Percentiles rank a stretch among this genome's conserved stretches.
These are phyloP conservation scores for Mycena venus DNA, from an alignment of 768 basidiomycete species.

Conservation along the genomic window DNA sequence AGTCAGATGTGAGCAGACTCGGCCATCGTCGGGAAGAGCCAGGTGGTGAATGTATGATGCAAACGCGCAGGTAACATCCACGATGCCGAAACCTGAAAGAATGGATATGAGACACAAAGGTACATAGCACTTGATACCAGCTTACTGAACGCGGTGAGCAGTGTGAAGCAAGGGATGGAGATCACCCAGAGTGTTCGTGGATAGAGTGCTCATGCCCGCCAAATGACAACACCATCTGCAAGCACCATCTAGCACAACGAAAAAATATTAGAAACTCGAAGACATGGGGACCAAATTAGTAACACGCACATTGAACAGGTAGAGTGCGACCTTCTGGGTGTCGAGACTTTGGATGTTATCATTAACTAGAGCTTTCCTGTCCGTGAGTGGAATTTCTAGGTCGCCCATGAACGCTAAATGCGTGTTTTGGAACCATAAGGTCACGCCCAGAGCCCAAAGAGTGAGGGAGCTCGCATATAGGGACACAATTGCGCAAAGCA, in stretches of 20 bases:
- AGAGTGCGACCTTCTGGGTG: constrained; percentile 1
- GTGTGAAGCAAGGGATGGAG: background rate
- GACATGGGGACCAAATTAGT: background rate
- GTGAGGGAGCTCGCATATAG: constrained; percentile 12
- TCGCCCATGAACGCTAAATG: background rate
- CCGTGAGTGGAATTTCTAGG: background rate
- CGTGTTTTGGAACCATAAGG: background rate
- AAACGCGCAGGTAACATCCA: constrained; percentile 17
- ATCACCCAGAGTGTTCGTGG: background rate
- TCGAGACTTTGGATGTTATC: background rate
- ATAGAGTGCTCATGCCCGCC: constrained; percentile 23
- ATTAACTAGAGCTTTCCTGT: background rate
- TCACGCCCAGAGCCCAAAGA: constrained; percentile 16
- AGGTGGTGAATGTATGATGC: too few species aligned
- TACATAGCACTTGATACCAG: too few species aligned
- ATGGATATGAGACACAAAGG: background rate
- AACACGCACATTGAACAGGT: constrained; percentile 19
- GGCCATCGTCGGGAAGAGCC: constrained; percentile 6
- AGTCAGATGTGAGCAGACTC: constrained; percentile 22
- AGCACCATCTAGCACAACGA: constrained; percentile 7
- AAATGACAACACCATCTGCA: constrained; percentile 22
- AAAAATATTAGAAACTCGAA: background rate
- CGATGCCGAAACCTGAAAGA: constrained; percentile 1
- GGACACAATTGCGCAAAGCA: constrained; percentile 21
- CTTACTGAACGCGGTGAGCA: constrained; percentile 21